A percentile compares a stretch with the other conserved stretches of the same genome.
Evolutionary conservation across 2,329 filamentous ascomycete species (phyloP).

Genomic region (Penicillium sp.): DNA sequence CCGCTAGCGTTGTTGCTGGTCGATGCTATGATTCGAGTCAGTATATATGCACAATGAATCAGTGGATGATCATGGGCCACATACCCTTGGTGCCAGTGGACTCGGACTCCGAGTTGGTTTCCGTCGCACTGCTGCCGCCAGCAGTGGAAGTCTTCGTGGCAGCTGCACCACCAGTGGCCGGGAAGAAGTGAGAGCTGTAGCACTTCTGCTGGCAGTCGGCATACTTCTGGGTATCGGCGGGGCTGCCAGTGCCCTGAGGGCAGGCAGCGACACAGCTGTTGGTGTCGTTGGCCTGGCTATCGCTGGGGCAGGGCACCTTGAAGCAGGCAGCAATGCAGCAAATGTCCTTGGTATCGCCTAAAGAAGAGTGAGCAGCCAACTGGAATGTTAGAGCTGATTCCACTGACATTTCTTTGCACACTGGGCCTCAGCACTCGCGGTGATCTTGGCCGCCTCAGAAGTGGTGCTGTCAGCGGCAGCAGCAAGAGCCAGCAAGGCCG

Average conservation of each 20-base stretch:
- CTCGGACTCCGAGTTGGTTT: slow-evolving; percentile 2
- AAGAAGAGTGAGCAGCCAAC: neutral
- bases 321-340: slow-evolving; percentile 50
- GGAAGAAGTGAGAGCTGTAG: slow-evolving; percentile 47
- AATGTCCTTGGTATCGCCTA: slow-evolving; percentile 42
- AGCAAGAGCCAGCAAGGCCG: slow-evolving; percentile 42
- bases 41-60: too few relatives aligned
- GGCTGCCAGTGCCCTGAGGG: slow-evolving; percentile 48
- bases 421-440: slow-evolving; percentile 29
- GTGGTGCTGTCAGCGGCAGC: slow-evolving; percentile 35
- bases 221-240: slow-evolving; percentile 43
- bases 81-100: slow-evolving; percentile 10
- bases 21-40: slow-evolving; percentile 12
- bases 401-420: slow-evolving; percentile 38
- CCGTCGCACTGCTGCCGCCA: slow-evolving; percentile 5
- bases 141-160: slow-evolving; percentile 20
- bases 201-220: slow-evolving; percentile 47
- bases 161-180: slow-evolving; percentile 20
- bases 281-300: slow-evolving; percentile 47
- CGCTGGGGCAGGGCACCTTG: slow-evolving; percentile 48
- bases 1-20: slow-evolving; percentile 10
- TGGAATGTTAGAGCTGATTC: neutral
- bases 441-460: slow-evolving; percentile 26
- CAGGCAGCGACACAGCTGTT: slow-evolving; percentile 49
- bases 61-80: too few relatives aligned